Evolutionary conservation across 1,284 basidiomycete species (phyloP).

Genomic region (Lignosus rhinocerotis): DNA sequence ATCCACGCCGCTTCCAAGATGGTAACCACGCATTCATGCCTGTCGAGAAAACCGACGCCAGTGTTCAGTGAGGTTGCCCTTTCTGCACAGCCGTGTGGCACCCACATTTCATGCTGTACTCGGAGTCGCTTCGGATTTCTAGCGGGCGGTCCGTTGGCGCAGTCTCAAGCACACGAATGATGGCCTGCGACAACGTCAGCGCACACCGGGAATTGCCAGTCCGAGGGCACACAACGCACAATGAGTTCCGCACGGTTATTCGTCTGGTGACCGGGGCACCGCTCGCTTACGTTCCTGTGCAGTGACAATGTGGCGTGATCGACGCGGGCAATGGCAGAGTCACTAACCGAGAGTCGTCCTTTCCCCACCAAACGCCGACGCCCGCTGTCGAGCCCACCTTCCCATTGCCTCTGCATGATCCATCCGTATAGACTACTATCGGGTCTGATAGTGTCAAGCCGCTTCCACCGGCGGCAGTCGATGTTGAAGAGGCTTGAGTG

Average conservation of each 20-base stretch:
- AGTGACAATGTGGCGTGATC: neutral
- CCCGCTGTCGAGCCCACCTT: conserved; percentile 58
- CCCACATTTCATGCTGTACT: conserved; percentile 75
- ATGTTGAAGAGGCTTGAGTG: neutral
- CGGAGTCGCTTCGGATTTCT: conserved; percentile 74
- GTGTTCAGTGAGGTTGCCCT: neutral
- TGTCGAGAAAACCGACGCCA: conserved; percentile 29
- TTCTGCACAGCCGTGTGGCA: neutral
- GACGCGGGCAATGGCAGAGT: neutral
- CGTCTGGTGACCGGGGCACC: conserved; percentile 82
- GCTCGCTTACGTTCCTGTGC: conserved; percentile 70
- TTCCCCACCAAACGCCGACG: conserved; percentile 78
- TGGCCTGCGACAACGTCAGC: conserved; percentile 51
- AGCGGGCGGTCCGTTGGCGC: conserved; percentile 56
- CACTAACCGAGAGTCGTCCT: conserved; percentile 55
- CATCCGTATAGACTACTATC: conserved; percentile 75
- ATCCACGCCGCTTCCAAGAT: conserved; percentile 58
- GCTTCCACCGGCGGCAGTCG: neutral
- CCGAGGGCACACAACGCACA: conserved; percentile 40
- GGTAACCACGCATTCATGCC: conserved; percentile 64
- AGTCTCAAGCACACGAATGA: conserved; percentile 71
- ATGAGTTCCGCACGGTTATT: conserved; percentile 89
- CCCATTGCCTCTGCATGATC: conserved; percentile 80
- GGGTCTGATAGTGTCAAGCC: conserved; percentile 23
- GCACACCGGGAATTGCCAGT: neutral